Evolutionary conservation across 192 early-diverging fungal genomes (phyloP), one percentile per base, ranked within the genome.

Genomic region (Linnemannia exigua): DNA sequence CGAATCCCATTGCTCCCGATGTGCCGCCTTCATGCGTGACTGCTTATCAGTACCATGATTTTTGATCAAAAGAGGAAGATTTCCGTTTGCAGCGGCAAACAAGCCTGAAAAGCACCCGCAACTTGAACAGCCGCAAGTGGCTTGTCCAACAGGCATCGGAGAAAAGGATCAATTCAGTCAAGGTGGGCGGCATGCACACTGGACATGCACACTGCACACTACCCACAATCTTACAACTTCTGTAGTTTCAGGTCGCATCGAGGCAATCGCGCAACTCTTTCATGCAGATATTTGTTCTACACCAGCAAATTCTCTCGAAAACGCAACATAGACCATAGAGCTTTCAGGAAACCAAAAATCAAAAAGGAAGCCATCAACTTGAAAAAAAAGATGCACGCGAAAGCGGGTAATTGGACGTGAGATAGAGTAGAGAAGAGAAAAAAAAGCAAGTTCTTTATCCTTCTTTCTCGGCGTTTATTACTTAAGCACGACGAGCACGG

Each of bases 401-500:
- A 63, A 16, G 4, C 25, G 22, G 58, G 0, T 14, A 63, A 63
- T 63, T 63, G 58, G 58, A 63, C 58, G 58, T 63, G 58, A 63
- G 58, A 63, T 63, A 63, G 58, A 63, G 58, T 63, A 63, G 58
- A 63, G 58, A 74, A 58, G 67, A 31, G 47, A 68, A 76, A 67
- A 69, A 70, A 70, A 69, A 51, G 31, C 19, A 46, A 19, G 25
- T 44, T 72, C 33, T 19, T 63, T 70, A 22, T 67, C 58, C 37
- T 79, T 72, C 50, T 72, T 79, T 68, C 70, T 79, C 70, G 71
- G 28, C 71, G 37, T 78, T 78, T 78, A 70, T 72, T 72, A 68
- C 52, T 77, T 84, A 84, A 84, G 87, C 80, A 79, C 82, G 76
- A 84, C 90, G 90, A 74, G 90, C 84, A 73, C 88, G 88, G 75